phyloP scores from a whole-genome alignment of 2,329 filamentous ascomycete species.

The Ceratocystiopsis brevicomis region DNA sequence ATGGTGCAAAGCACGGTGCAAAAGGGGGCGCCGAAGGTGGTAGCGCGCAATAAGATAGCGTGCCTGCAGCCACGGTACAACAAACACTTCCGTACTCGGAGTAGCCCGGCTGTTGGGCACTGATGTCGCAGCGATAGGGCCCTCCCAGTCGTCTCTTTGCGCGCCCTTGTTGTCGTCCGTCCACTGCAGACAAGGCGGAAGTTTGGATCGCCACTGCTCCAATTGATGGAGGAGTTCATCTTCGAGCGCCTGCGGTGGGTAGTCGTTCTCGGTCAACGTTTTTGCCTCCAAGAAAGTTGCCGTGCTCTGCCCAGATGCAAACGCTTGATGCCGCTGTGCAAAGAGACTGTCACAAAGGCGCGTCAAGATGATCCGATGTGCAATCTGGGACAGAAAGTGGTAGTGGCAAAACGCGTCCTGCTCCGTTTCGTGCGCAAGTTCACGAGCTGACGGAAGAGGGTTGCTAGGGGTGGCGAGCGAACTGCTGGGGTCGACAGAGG shows the following conservation, averaged over 20 bases:
- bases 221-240: constrained; percentile 34
- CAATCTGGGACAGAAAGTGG: constrained; percentile 36
- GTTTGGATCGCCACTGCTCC: constrained; percentile 33
- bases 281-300: constrained; percentile 1
- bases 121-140: no score
- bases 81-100: constrained; percentile 1
- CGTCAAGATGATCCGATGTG: constrained; percentile 34
- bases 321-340: constrained; percentile 7
- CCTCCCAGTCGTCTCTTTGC: no score
- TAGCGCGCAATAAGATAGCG: constrained; percentile 10
- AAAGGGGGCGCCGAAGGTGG: constrained; percentile 8
- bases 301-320: constrained; percentile 3
- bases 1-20: constrained; percentile 10
- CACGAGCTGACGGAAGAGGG: no score
- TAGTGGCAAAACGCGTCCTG: constrained; percentile 34
- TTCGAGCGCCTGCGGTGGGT: constrained; percentile 28
- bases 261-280: constrained; percentile 12
- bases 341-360: constrained; percentile 27
- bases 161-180: background rate
- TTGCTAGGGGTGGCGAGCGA: no score
- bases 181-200: constrained; percentile 17
- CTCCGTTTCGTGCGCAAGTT: constrained; percentile 2
- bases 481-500: no score
- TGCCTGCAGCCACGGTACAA: constrained; percentile 10
- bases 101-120: no score